Conservation (phyloP, 75 land plant species). For the Gnetum montanum region DNA sequence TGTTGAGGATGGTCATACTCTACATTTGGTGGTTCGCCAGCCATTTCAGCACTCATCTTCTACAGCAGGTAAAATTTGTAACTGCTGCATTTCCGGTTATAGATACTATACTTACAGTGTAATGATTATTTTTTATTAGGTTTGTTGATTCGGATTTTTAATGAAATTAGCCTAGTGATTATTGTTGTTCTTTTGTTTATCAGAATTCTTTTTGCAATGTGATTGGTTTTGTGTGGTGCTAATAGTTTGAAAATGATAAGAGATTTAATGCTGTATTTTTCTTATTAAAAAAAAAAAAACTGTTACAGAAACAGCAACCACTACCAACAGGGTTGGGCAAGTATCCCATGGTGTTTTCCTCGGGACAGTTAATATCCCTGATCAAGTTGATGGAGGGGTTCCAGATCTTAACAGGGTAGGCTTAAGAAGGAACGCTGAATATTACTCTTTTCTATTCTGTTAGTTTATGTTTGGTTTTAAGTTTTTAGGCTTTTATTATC, state of each 20-base stretch:
- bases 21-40: conserved; percentile 86
- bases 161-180: not conserved
- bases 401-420: conserved; percentile 51
- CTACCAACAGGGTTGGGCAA: conserved; percentile 17
- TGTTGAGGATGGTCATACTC: conserved; percentile 98
- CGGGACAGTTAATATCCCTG: conserved; percentile 59
- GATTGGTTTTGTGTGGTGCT: too few relatives aligned
- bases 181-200: not conserved
- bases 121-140: too few relatives aligned
- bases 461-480: not conserved
- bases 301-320: conserved; percentile 10
- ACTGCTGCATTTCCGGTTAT: too few relatives aligned
- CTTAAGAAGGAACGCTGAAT: not conserved
- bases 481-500: not conserved
- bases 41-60: conserved; percentile 40
- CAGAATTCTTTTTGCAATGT: too few relatives aligned
- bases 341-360: conserved; percentile 46
- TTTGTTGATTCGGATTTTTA: not conserved
- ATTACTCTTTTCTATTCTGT: not conserved
- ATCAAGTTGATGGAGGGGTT: conserved; percentile 29
- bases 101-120: too few relatives aligned
- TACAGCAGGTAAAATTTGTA: not conserved
- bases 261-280: too few relatives aligned
- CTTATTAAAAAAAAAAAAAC: too few relatives aligned
- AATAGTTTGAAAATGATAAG: too few relatives aligned